Evolutionary conservation across 140 eudicot genomes (phyloP), one percentile per base, ranked within the genome.

Genomic region (Oenanthe javanica): DNA sequence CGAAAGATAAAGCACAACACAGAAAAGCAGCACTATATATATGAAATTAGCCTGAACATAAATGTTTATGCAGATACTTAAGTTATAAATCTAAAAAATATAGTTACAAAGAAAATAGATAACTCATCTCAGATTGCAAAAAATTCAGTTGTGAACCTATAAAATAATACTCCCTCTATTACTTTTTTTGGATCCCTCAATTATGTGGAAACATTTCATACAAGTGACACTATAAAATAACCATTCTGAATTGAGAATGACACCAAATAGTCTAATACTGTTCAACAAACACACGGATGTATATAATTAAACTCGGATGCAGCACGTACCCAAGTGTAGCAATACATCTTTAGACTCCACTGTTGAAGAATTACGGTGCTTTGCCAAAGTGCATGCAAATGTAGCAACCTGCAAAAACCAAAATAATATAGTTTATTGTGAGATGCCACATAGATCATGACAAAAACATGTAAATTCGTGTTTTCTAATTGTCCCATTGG

Each of bases 281-380:
- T 14, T 63, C 36, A 54, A 14, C 36, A 18, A 52, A 74, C 51
- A 4, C 23, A 25, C 0, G 4, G 5, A 15, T 23, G 19, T 2
- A 81, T 16, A 54, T 27, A 81, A 66, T 66, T 21, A 59, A 63
- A 79, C 51, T 36, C 6, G 13, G 78, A 49, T 19, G 50, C 73
- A 80, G 81, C 80, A 72, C 88, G 55, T 66, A 94, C 98, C 98
- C 79, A 94, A 87, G 88, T 94, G 97, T 81, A 94, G 89, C 88
- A 92, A 73, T 64, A 92, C 89, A 82, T 94, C 98, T 85, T 94
- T 94, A 16, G 98, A 69, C 76, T 94, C 98, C 76, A 94, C 73
- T 79, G 90, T 86, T 45, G 97, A 87, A 77, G 98, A 94, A 38
- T 92, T 92, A 82, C 98, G 90, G 82, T 94, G 98, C 81, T 92